Evolutionary conservation across 495 filamentous ascomycete species (phyloP).

Genomic region (Aspergillus heteromorphus): DNA sequence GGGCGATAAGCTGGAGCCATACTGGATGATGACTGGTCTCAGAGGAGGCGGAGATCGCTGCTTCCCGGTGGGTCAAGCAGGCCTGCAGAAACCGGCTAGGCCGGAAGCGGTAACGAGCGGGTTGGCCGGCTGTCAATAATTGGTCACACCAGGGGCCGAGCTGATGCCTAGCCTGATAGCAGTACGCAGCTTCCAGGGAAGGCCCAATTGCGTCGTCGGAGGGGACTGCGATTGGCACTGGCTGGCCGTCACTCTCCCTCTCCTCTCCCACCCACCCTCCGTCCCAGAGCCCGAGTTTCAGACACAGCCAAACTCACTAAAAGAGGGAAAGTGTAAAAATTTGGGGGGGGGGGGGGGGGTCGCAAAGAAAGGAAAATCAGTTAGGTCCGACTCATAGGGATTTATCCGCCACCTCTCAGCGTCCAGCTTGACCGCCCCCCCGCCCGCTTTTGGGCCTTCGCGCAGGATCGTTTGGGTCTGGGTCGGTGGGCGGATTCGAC

Average conservation of each 20-base stretch:
- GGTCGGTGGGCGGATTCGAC: not conserved
- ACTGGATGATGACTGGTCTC: conserved; percentile 9
- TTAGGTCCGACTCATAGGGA: not conserved
- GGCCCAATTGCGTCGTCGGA: not conserved
- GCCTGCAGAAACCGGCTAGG: conserved; percentile 10
- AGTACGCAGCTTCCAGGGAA: conserved; percentile 14
- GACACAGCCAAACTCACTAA: conserved; percentile 1
- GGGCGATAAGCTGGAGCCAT: conserved; percentile 21
- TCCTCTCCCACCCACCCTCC: no score
- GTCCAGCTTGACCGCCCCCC: conserved; percentile 11
- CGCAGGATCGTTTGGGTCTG: conserved; percentile 11
- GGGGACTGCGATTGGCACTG: not conserved
- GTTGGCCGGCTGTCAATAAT: not conserved
- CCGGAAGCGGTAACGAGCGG: conserved; percentile 13
- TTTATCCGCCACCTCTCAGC: conserved; percentile 17
- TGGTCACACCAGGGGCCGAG: conserved; percentile 8
- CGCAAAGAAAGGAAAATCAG: not conserved
- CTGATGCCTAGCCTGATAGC: conserved; percentile 18
- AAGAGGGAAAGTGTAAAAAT: conserved; percentile 4
- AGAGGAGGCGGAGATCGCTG: conserved; percentile 12
- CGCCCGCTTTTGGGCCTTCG: conserved; percentile 21
- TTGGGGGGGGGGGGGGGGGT: no score
- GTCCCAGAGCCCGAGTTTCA: conserved; percentile 14
- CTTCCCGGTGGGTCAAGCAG: conserved; percentile 8
- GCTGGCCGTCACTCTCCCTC: not conserved